These are phyloP conservation scores for Auricularia sp. DNA, from an alignment of 768 basidiomycete genomes.

Conservation along the genomic window DNA sequence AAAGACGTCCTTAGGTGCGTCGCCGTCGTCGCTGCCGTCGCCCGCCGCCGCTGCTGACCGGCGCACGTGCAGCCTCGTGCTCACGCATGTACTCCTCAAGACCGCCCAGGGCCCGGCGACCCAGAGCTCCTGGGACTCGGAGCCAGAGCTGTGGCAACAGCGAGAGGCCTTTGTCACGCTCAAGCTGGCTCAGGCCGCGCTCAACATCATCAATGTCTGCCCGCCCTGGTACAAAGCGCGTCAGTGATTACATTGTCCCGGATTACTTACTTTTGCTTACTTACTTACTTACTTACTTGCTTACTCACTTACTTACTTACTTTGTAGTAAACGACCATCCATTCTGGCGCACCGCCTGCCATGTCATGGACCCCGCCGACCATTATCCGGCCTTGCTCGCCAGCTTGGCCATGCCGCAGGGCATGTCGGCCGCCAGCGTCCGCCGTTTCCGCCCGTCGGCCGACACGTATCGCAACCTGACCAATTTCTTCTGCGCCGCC, in stretches of 20 bases:
- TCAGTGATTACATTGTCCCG: background rate
- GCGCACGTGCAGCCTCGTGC: background rate
- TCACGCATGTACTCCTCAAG: background rate
- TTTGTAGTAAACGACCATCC: too few relatives aligned
- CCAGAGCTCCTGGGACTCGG: conserved; percentile 1
- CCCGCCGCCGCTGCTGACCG: background rate
- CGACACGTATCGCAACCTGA: too few relatives aligned
- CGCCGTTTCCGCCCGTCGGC: too few relatives aligned
- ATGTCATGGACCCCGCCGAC: too few relatives aligned
- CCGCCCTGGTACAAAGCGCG: conserved; percentile 8
- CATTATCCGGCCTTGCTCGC: too few relatives aligned
- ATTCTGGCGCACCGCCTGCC: too few relatives aligned
- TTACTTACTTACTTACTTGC: too few relatives aligned
- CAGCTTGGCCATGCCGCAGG: too few relatives aligned
- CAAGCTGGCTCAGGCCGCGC: background rate
- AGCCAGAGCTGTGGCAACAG: conserved; percentile 4
- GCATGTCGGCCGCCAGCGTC: too few relatives aligned
- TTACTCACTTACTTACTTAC: too few relatives aligned
- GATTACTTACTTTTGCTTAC: background rate
- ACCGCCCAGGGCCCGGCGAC: background rate
- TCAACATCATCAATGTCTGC: conserved; percentile 7
- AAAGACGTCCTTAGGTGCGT: conserved; percentile 7
- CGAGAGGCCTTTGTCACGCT: conserved; percentile 5
- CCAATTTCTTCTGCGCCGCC: too few relatives aligned
- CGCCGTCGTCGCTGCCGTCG: background rate